Base-by-base conservation (phyloP, 306 rosid genomes). In the Sesbania bispinosa region DNA sequence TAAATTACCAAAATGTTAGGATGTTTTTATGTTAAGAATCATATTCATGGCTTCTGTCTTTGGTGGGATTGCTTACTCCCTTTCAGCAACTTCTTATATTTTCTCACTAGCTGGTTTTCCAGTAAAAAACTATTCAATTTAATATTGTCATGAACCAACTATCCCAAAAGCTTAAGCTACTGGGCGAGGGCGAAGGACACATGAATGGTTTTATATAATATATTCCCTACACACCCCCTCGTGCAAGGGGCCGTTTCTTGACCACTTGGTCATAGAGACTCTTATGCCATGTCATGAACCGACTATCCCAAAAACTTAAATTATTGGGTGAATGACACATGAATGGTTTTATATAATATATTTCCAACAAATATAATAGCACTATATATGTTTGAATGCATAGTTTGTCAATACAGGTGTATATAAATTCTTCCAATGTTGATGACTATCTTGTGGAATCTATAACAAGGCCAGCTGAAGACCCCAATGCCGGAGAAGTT, bases 391-490 rank as follows among this genome's bases (percentile, higher is more conserved):
- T 53, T 62, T 62, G 43, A 78, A 26, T 38, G 67, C 63, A 19
- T 67, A 3, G 27, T 78, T 72, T 23, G 50, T 39, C 51, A 24
- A 65, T 53, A 15, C 85, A 91, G 96, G 96, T 91, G 48, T 94
- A 91, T 62, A 59, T 71, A 80, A 86, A 91, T 73, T 16, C 88
- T 10, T 74, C 96, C 53, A 94, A 94, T 77, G 99, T 87, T 59
- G 99, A 94, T 78, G 95, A 91, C 77, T 91, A 94, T 82, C 96
- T 91, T 45, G 96, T 94, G 73, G 85, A 94, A 57, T 94, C 99
- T 24, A 94, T 91, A 77, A 77, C 86, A 57, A 81, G 79, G 67
- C 97, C 99, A 63, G 96, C 97, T 61, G 89, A 89, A 48, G 97
- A 94, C 67, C 96, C 95, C 39, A 91, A 91, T 57, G 93, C 99